Evolutionary conservation across 352 stramenopile species (phyloP), one percentile per base, ranked within the genome.

Genomic region (Globisporangium takayamanum): DNA sequence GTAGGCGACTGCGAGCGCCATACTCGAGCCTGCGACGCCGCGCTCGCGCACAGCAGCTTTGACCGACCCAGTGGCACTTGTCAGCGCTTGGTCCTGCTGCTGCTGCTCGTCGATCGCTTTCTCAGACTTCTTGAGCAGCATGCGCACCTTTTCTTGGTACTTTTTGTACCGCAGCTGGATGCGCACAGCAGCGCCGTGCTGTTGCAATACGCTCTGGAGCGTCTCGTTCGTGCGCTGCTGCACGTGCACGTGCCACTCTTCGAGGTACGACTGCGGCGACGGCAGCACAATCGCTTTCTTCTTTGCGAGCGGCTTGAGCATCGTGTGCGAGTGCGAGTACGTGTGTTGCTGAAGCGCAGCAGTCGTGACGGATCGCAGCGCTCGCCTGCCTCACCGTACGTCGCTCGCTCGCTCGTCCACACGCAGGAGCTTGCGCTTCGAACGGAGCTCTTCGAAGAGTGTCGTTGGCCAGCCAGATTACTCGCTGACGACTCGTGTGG

Each of bases 121-220:
- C 8, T 70, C 59, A 56, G 66, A 63, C 48, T 86, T 87, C 56
- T 80, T 84, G 30, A 92, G 66, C 25, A 88, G 60, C 42, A 67
- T 33, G 33, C 79, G 75, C 59, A 86, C 70, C 57, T 88, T 87
- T 12, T 84, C 67, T 55, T 87, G 77, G 69, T 89, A 88, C 50
- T 79, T 75, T 48, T 80, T 78, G 66, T 92, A 92, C 44, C 78
- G 79, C 61, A 84, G 53, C 62, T 90, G 82, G 59, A 92, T 85
- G 28, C 82, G 72, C 64, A 80, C 44, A 25, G 81, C 79, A 25
- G 77, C 69, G 12, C 63, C 64, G 49, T 81, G 69, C 41, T 64
- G 66, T 22, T 76, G 69, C 30, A 72, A 54, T 15, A 65, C 66
- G 39, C 39, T 74, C 36, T 58, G 46, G 7, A 64, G 51, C 33